These are phyloP conservation scores for Ceratobasidium sp. DNA, from an alignment of 1,284 basidiomycete species.

Conservation along the genomic window DNA sequence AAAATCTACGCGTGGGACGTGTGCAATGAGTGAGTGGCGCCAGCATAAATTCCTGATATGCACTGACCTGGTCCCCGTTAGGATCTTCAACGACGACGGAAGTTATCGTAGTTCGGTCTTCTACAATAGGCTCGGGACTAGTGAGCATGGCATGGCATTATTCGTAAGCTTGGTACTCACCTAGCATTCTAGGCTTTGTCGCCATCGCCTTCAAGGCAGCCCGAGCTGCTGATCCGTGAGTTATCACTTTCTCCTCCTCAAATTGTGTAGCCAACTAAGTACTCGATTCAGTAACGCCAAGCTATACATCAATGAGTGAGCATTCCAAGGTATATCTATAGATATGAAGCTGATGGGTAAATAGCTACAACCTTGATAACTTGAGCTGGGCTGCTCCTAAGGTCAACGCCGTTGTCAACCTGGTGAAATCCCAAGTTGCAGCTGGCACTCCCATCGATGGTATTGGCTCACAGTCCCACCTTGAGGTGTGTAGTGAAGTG, in stretches of 20 bases:
- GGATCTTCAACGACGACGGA: conserved; percentile 62
- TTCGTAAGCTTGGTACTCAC: background rate
- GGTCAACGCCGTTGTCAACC: conserved; percentile 65
- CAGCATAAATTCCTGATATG: background rate
- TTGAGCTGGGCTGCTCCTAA: conserved; percentile 60
- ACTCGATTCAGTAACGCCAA: conserved; percentile 46
- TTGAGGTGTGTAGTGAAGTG: conserved; percentile 50
- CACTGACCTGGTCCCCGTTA: conserved; percentile 52
- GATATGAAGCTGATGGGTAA: background rate
- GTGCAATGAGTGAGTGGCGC: conserved; percentile 54
- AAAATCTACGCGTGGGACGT: conserved; percentile 64
- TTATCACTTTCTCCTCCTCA: background rate
- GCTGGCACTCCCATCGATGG: conserved; percentile 55
- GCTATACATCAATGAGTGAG: conserved; percentile 49
- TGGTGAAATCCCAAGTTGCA: conserved; percentile 64
- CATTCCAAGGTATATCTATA: background rate
- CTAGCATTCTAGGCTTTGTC: conserved; percentile 46
- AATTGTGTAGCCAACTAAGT: background rate
- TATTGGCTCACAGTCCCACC: conserved; percentile 58
- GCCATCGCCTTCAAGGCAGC: conserved; percentile 52
- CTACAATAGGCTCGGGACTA: conserved; percentile 53
- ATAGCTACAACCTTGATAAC: conserved; percentile 41
- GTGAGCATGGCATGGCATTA: conserved; percentile 10
- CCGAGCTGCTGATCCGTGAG: conserved; percentile 50
- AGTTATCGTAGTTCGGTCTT: conserved; percentile 61